A percentile compares a stretch with the other conserved stretches of the same genome.
Conservation (phyloP, 306 rosid genomes). For the Prunus persica region Prunus_persica_NCBIv2 NC_034011.1:3471501-3472000, state of each 20-base stretch:
- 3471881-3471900: not conserved
- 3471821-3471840: not conserved
- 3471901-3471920: not conserved
- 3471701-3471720: not conserved
- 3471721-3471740: not conserved
- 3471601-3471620: no score
- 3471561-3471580: conserved; percentile 40
- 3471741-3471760: not conserved
- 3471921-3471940: not conserved
- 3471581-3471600: not conserved
- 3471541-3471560: conserved; percentile 93
- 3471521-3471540: conserved; percentile 93
- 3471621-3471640: not conserved
- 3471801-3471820: not conserved
- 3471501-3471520: conserved; percentile 94
- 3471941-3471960: conserved; percentile 4
- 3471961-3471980: conserved; percentile 20
- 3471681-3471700: not conserved
- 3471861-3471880: not conserved
- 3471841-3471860: not conserved
- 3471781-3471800: not conserved
- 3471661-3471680: not conserved
- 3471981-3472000: conserved; percentile 76
- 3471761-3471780: not conserved
- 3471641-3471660: not conserved